Base-by-base conservation (phyloP, 352 stramenopile genomes). In the Globisporangium spiculum region DNA sequence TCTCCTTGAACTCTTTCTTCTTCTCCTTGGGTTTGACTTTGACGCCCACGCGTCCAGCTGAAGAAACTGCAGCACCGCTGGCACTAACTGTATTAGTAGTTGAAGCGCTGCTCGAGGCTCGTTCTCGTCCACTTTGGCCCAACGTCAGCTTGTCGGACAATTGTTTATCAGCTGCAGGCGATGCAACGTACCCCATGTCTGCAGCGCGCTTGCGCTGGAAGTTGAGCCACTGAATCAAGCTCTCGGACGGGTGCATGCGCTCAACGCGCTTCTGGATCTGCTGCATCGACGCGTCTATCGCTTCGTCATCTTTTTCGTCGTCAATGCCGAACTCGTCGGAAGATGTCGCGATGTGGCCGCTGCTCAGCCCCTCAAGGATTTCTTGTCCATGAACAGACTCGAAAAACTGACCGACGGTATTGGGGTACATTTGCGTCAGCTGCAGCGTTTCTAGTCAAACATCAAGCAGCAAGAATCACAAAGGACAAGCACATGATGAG, bases 161-260 rank as follows among this genome's bases (percentile, higher is more conserved):
- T 16, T 66, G 60, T 30, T 66, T 32, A n/a, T 56, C 50, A 8
- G 18, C 18, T 22, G 1, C 27, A 62, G 5, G 10, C 34, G 0
- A 57, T 22, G 70, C 60, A 6, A 61, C 68, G 20, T 75, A 60
- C 9, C 70, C 44, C 66, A 81, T 82, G 24, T 84, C 73, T 30
- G 66, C 76, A 1, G 71, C 74, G 30, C 82, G 79, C 57, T 77
- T 75, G 26, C 78, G 79, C 54, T 92, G 84, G 52, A 87, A 91
- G 57, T 90, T 92, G 20, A 92, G 36, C 82, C 82, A 91, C 58
- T 89, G 75, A 12, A 92, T 82, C 16, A 91, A 48, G 62, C 76
- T 91, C 44, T 92, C 83, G 3, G 74, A 84, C 26, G 82, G 76
- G 5, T 78, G 73, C 58, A 83, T 82, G 24, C 60, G 60, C n/a